Conservation (phyloP, 2,329 filamentous ascomycete genomes). For the Fusarium humuli region DNA sequence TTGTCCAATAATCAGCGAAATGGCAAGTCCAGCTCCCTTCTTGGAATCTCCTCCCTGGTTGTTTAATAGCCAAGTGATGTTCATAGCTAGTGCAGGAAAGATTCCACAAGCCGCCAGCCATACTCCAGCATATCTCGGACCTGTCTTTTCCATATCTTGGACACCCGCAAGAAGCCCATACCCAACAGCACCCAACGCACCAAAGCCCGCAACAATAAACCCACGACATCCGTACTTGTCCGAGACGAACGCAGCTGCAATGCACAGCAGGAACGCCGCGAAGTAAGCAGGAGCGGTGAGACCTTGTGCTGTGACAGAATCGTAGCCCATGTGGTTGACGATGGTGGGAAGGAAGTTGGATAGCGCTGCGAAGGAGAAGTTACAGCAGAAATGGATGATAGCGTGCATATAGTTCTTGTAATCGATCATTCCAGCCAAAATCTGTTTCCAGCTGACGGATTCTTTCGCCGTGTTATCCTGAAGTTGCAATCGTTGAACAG, state of each 20-base stretch:
- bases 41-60: conserved; percentile 35
- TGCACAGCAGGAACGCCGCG: conserved; percentile 8
- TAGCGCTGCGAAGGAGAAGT: conserved; percentile 34
- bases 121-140: conserved; percentile 15
- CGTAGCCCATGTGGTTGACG: conserved; percentile 15
- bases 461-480: conserved; percentile 2
- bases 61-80: conserved; percentile 31
- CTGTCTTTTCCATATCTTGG: neutral
- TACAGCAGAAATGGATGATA: conserved; percentile 38
- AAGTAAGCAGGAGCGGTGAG: conserved; percentile 25
- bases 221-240: conserved; percentile 29
- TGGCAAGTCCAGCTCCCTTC: conserved; percentile 17
- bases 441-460: conserved; percentile 25
- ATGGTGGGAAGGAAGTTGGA: conserved; percentile 38
- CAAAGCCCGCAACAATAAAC: neutral
- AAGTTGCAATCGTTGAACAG: conserved; percentile 7
- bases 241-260: conserved; percentile 23
- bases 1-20: conserved; percentile 17
- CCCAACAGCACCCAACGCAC: neutral
- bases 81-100: conserved; percentile 12
- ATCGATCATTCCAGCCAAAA: conserved; percentile 14
- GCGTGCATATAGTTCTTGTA: conserved; percentile 37
- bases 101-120: conserved; percentile 30
- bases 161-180: conserved; percentile 17
- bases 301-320: conserved; percentile 19